Percentiles rank a stretch among this genome's conserved stretches.
These are phyloP conservation scores for Penicillium sumatraense DNA, from an alignment of 2,329 filamentous ascomycete genomes.

Conservation along the genomic window DNA sequence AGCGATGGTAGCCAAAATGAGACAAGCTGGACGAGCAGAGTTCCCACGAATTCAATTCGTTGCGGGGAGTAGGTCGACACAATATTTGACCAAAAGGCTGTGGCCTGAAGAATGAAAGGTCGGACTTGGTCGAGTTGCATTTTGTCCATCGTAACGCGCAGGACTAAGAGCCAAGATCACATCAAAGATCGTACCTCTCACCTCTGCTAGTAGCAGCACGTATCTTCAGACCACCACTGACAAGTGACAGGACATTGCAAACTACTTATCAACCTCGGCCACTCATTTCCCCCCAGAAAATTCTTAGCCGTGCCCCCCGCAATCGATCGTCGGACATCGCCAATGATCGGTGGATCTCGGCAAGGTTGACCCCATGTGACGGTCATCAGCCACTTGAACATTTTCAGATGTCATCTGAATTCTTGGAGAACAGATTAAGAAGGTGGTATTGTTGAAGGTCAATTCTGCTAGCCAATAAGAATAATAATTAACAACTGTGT, in stretches of 20 bases:
- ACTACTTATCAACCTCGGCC: constrained; percentile 12
- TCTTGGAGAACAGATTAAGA: too few species aligned
- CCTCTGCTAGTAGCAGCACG: too few species aligned
- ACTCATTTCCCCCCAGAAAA: constrained; percentile 2
- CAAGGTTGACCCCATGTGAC: constrained; percentile 19
- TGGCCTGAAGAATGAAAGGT: constrained; percentile 11
- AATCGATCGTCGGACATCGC: constrained; percentile 11
- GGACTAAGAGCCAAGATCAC: not conserved
- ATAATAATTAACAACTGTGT: too few species aligned
- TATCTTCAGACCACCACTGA: too few species aligned
- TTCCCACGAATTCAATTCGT: constrained; percentile 33
- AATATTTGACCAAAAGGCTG: constrained; percentile 19
- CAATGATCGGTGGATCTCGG: constrained; percentile 17
- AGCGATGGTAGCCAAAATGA: constrained; percentile 34
- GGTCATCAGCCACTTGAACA: not conserved
- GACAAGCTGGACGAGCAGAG: constrained; percentile 28
- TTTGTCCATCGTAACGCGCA: too few species aligned
- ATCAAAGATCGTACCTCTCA: too few species aligned
- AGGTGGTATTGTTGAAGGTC: too few species aligned
- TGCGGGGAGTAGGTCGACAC: constrained; percentile 24
- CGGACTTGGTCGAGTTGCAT: too few species aligned
- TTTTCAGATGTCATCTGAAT: too few species aligned
- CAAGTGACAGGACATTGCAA: too few species aligned
- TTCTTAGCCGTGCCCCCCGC: constrained; percentile 11
- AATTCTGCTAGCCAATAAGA: too few species aligned